A percentile compares a stretch with the other conserved stretches of the same genome.
phyloP scores from a whole-genome alignment of 2,329 filamentous ascomycete genomes.

The Stachybotrys echinatus region DNA sequence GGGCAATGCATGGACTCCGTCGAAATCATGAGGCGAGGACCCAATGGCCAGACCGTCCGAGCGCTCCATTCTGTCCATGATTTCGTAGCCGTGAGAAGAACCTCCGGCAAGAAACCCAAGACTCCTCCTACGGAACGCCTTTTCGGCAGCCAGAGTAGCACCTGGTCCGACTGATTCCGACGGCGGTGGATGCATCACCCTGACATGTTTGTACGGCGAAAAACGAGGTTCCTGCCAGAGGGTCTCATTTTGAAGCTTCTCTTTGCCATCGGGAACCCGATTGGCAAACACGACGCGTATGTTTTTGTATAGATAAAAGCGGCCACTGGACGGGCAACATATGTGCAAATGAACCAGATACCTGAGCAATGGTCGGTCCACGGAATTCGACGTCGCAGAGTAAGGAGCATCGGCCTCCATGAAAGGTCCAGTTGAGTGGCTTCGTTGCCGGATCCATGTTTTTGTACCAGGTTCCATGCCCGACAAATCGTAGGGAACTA shows the following conservation, averaged over 20 bases:
- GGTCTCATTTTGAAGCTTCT: slow-evolving; percentile 84
- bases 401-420: slow-evolving; percentile 57
- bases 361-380: slow-evolving; percentile 67
- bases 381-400: slow-evolving; percentile 13
- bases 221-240: slow-evolving; percentile 85
- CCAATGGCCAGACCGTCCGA: background rate
- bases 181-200: slow-evolving; percentile 41
- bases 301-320: slow-evolving; percentile 86
- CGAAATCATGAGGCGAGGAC: slow-evolving; percentile 3
- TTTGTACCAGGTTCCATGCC: slow-evolving; percentile 94
- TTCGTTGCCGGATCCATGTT: slow-evolving; percentile 91
- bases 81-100: slow-evolving; percentile 26
- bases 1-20: slow-evolving; percentile 11
- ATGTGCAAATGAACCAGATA: slow-evolving; percentile 94
- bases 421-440: slow-evolving; percentile 82
- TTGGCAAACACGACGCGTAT: slow-evolving; percentile 96
- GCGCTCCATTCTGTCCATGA: slow-evolving; percentile 21
- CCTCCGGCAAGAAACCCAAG: slow-evolving; percentile 39
- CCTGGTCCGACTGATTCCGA: slow-evolving; percentile 33
- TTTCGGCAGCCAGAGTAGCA: slow-evolving; percentile 52
- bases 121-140: slow-evolving; percentile 53
- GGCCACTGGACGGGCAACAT: slow-evolving; percentile 76
- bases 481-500: slow-evolving; percentile 85
- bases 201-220: slow-evolving; percentile 70
- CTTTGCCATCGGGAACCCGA: slow-evolving; percentile 89